Percentiles rank a stretch among this genome's conserved stretches.
These are phyloP conservation scores for Dactylorhiza incarnata DNA, from an alignment of 106 monocot species.

Conservation along the genomic window DNA sequence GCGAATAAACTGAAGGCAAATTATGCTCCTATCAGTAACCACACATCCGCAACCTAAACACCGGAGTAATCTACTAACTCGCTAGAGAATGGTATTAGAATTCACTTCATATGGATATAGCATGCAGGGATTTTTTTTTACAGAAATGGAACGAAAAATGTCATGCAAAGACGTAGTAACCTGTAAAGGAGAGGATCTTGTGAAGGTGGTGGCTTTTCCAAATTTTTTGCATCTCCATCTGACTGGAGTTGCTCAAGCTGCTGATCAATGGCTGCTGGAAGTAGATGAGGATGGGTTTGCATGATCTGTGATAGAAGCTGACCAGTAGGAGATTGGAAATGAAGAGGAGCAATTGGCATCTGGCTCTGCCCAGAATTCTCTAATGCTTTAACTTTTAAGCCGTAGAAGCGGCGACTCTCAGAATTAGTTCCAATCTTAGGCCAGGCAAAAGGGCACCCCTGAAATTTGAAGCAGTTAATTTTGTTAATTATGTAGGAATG, in stretches of 20 bases:
- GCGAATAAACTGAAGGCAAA: neutral
- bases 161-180: constrained; percentile 12
- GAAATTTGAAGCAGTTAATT: neutral
- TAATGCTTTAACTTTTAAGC: constrained; percentile 29
- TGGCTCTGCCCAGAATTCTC: constrained; percentile 28
- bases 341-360: constrained; percentile 37
- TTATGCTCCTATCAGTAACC: neutral
- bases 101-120: neutral
- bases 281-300: constrained; percentile 65
- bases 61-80: neutral
- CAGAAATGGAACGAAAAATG: neutral
- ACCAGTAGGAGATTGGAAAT: constrained; percentile 47
- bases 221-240: constrained; percentile 30
- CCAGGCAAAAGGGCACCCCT: constrained; percentile 12
- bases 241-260: constrained; percentile 52
- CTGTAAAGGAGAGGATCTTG: constrained; percentile 39
- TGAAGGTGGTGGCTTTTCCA: constrained; percentile 13
- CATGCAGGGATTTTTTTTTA: neutral
- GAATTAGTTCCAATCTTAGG: constrained; percentile 10
- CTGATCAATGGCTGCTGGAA: constrained; percentile 61
- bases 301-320: constrained; percentile 62
- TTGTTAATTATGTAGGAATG: neutral
- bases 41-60: neutral
- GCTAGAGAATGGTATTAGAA: neutral
- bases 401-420: constrained; percentile 13